Percentiles rank a stretch among this genome's conserved stretches.
Evolutionary conservation across 345 rosid species (phyloP).

Genomic region (Orychophragmus violaceus): DNA sequence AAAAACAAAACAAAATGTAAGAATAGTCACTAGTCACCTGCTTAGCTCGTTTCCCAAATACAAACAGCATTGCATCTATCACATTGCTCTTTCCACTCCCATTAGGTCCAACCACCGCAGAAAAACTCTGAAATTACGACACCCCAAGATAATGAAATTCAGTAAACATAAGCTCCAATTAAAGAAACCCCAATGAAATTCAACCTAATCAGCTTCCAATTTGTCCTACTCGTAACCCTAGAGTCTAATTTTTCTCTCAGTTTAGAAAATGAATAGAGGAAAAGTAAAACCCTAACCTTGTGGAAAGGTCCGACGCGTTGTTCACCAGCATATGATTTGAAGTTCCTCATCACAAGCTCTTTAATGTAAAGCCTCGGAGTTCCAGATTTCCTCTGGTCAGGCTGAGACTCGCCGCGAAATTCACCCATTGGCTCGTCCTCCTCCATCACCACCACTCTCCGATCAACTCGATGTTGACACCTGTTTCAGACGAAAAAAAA

Average conservation of each 20-base stretch:
- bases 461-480: no score
- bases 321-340: conserved; percentile 95
- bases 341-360: conserved; percentile 89
- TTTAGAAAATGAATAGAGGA: not conserved
- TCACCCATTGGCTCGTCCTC: conserved; percentile 39
- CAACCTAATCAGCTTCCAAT: not conserved
- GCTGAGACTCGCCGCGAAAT: conserved; percentile 35
- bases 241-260: not conserved
- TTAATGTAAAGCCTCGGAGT: conserved; percentile 76
- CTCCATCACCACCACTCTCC: conserved; percentile 13
- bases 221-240: not conserved
- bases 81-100: conserved; percentile 99
- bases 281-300: conserved; percentile 55
- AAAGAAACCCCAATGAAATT: not conserved
- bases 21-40: conserved; percentile 62
- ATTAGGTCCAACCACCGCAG: conserved; percentile 98
- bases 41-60: conserved; percentile 95
- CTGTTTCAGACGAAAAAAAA: no score
- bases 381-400: conserved; percentile 32
- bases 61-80: conserved; percentile 96
- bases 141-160: not conserved
- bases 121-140: conserved; percentile 60
- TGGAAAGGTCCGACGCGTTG: conserved; percentile 98
- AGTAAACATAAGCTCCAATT: not conserved
- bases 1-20: not conserved